Evolutionary conservation across 108 stramenopile species (phyloP), one percentile per base, ranked within the genome.

Genomic region (Mayamaea pseudoterrestris): DNA sequence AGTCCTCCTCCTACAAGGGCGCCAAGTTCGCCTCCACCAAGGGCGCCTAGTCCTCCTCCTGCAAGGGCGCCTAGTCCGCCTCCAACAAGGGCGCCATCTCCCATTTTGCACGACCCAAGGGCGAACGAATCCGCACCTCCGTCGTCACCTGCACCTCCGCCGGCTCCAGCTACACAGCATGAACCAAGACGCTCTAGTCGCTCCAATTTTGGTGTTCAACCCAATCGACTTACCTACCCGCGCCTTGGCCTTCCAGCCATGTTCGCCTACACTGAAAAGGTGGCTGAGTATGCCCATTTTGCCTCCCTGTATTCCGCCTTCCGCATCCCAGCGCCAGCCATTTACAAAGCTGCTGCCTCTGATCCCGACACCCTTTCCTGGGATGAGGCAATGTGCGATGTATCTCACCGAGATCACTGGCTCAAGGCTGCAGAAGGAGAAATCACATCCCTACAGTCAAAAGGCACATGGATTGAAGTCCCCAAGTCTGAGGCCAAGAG

Each of bases 391-490:
- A 44, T 44, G 44, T 14, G 13, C 3, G 16, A 5, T 29, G n/a
- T 13, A 2, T 2, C 3, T 2, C 9, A 48, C 3, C 3, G 16
- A 18, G 28, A 60, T 4, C 21, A 48, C 6, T 31, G 30, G 30
- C 9, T 3, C 18, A 7, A 9, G 3, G 31, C 47, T 48, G 47
- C 47, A 4, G 3, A 8, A 3, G 3, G 21, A 14, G 47, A 48
- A 31, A 48, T 48, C n/a, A 4, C 16, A 4, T 28, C 3, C 2
- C 23, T 48, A 4, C 5, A 5, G 3, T 28, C 3, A 35, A n/a
- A 48, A 9, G 47, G 21, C 3, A 32, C 47, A 20, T 48, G 47
- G 47, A 9, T 55, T 48, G 35, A 42, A 60, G 1, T 53, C 41
- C 37, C 23, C 26, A 25, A 11, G 0, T 39, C 32, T 0, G 31